phyloP scores from a whole-genome alignment of 2,329 filamentous ascomycete species.

The Penicillium sp. region DNA sequence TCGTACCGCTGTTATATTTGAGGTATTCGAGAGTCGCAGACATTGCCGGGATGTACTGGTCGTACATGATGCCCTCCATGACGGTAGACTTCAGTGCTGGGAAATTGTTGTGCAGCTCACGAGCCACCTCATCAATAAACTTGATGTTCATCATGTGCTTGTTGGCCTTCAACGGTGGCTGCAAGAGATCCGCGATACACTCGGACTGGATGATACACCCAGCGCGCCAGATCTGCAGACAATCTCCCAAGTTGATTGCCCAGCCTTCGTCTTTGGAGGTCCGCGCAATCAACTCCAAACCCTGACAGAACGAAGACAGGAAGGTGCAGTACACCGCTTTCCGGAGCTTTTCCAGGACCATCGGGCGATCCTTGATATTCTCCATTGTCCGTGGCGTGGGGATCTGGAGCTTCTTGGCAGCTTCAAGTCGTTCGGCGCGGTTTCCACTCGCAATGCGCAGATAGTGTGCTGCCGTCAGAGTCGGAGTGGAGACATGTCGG shows the following conservation, averaged over 20 bases:
- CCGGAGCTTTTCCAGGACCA: constrained; percentile 61
- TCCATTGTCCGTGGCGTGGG: constrained; percentile 41
- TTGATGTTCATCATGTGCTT: constrained; percentile 40
- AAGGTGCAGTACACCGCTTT: constrained; percentile 63
- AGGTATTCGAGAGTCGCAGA: constrained; percentile 66
- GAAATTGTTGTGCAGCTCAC: constrained; percentile 56
- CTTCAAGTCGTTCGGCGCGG: constrained; percentile 55
- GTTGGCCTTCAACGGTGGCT: constrained; percentile 31
- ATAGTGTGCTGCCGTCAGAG: constrained; percentile 63
- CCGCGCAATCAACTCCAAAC: constrained; percentile 63
- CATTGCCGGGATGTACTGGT: constrained; percentile 63
- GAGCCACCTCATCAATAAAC: constrained; percentile 50
- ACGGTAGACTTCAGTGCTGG: constrained; percentile 59
- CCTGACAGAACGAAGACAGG: constrained; percentile 65
- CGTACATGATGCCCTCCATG: constrained; percentile 54
- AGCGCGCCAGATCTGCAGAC: constrained; percentile 63
- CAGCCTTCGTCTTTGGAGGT: constrained; percentile 62
- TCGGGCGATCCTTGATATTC: constrained; percentile 36
- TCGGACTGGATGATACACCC: constrained; percentile 73
- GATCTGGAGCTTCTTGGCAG: constrained; percentile 51
- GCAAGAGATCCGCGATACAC: constrained; percentile 62
- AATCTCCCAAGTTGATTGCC: constrained; percentile 48
- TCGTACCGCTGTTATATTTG: constrained; percentile 62
- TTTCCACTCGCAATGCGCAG: constrained; percentile 66
- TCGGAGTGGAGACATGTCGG: constrained; percentile 65